These are phyloP conservation scores for Verticillium alfalfae DNA, from an alignment of 2,329 filamentous ascomycete species.

Conservation along the genomic window DNA sequence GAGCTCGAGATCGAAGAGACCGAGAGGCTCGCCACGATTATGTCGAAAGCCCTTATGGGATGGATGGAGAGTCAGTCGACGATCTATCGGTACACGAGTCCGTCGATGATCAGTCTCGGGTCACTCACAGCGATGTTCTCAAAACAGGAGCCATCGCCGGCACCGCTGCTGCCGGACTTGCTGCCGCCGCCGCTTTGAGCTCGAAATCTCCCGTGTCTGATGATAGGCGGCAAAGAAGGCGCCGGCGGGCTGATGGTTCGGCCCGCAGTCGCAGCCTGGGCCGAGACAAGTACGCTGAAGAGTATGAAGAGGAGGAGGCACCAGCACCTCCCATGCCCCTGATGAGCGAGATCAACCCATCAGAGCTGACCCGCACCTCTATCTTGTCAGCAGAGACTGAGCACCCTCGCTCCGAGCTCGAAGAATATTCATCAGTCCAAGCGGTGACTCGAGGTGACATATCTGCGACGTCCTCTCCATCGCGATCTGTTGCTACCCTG, in stretches of 20 bases:
- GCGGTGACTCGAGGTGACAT: conserved; percentile 56
- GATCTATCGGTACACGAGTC: conserved; percentile 29
- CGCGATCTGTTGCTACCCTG: conserved; percentile 34
- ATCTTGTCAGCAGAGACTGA: conserved; percentile 79
- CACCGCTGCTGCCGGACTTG: conserved; percentile 31
- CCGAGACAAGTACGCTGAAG: conserved; percentile 40
- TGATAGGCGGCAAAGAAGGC: conserved; percentile 46
- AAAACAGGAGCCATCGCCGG: conserved; percentile 37
- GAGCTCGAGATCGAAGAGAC: conserved; percentile 22
- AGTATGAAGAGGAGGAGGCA: conserved; percentile 52
- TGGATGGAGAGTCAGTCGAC: conserved; percentile 41
- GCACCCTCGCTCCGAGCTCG: conserved; percentile 62
- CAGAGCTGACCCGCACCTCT: conserved; percentile 82
- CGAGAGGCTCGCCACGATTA: conserved; percentile 51
- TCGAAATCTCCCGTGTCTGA: conserved; percentile 37
- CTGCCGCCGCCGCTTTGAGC: conserved; percentile 27
- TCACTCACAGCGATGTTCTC: conserved; percentile 33
- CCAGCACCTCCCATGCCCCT: conserved; percentile 75
- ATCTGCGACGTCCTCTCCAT: conserved; percentile 33
- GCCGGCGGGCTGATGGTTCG: conserved; percentile 44
- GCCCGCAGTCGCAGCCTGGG: conserved; percentile 37
- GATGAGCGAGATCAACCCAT: conserved; percentile 78
- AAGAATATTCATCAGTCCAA: conserved; percentile 53
- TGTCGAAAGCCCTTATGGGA: conserved; percentile 38
- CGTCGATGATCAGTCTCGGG: conserved; percentile 37